A percentile compares a stretch with the other conserved stretches of the same genome.
Conservation (phyloP, 2,329 filamentous ascomycete species). For the Aspergillus ochraceus region DNA sequence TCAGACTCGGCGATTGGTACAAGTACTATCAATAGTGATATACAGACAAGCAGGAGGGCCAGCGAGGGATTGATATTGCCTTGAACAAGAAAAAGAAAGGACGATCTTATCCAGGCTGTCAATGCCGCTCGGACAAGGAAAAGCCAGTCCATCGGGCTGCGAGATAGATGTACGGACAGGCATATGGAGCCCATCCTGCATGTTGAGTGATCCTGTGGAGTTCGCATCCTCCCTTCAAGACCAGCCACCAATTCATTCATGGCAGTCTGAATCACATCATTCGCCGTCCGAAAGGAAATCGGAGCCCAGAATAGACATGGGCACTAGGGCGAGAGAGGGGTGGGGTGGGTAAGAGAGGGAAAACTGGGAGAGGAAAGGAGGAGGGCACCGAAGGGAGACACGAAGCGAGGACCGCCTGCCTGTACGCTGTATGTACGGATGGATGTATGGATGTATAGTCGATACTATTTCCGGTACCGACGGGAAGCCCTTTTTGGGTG, state of each 20-base stretch:
- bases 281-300: constrained; percentile 12
- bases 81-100: constrained; percentile 18
- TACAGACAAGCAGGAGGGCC: constrained; percentile 16
- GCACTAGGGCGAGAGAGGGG: neutral
- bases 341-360: neutral
- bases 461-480: no score
- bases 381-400: constrained; percentile 9
- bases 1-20: constrained; percentile 9
- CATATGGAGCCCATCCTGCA: constrained; percentile 12
- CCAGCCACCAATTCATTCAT: constrained; percentile 17
- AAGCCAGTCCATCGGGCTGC: constrained; percentile 9
- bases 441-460: no score
- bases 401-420: constrained; percentile 12
- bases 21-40: constrained; percentile 20
- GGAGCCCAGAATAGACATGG: constrained; percentile 6
- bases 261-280: constrained; percentile 14
- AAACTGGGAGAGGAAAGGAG: constrained; percentile 10
- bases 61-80: constrained; percentile 17
- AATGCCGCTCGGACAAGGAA: constrained; percentile 3
- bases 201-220: constrained; percentile 12
- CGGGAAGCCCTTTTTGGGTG: neutral
- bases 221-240: constrained; percentile 10
- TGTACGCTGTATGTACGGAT: constrained; percentile 7
- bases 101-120: constrained; percentile 14
- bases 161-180: constrained; percentile 7